Evolutionary conservation across 2,329 filamentous ascomycete genomes (phyloP), one percentile per base, ranked within the genome.

Genomic region (Calonectria hawksworthii): DNA sequence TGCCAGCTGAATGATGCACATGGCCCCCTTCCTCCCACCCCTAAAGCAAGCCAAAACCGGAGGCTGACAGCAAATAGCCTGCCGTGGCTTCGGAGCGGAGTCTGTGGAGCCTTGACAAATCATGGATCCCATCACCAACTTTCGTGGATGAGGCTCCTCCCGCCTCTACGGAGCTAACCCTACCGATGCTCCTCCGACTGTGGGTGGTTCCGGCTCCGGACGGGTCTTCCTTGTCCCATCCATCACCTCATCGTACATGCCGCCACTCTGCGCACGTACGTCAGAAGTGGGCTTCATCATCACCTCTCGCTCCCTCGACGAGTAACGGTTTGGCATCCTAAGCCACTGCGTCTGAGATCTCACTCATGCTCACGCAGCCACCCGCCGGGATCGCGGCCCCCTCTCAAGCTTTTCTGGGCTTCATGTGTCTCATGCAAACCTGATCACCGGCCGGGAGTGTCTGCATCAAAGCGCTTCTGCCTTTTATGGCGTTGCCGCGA

Each of bases 341-440:
- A 65, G 61, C 50, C 68, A 36, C 50, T 38, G 34, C 59, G 59
- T 65, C 61, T 66, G 34, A 59, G 61, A 65, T 63, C 44, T 56
- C 68, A 32, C 61, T 47, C 61, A 50, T 32, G 30, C 61, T 50
- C 61, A 66, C 50, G 68, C 68, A 66, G 68, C 68, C 59, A 65
- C 68, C 68, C 68, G 68, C 59, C 59, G 36, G 68, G 59, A 65
- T 65, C 63, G 68, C n/a, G 59, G 30, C 36, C 51, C 66, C 65
- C 61, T 34, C 68, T 32, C 59, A 68, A 47, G 26, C 26, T 54
- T 59, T 54, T 59, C 52, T 36, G 28, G 28, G 44, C 36, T 44
- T 54, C 54, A 47, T 69, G 28, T 18, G 47, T 65, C 50, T 65
- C 50, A 52, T 30, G 28, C 14, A 63, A 65, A 34, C 68, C 30